These are phyloP conservation scores for Trametes cubensis DNA, from an alignment of 768 basidiomycete genomes.

Conservation along the genomic window DNA sequence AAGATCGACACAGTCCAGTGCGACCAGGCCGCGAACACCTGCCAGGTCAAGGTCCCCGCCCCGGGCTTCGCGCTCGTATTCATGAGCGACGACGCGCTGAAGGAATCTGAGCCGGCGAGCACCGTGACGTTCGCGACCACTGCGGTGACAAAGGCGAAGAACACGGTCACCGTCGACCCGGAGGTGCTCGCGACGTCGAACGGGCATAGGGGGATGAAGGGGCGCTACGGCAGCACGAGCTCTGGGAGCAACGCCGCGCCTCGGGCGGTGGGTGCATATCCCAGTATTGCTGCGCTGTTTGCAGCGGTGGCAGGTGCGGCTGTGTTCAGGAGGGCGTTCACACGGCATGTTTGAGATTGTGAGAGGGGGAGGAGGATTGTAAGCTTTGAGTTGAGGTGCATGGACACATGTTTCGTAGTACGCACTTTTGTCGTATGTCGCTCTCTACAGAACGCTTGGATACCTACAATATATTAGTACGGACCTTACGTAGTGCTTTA, in stretches of 20 bases:
- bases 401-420: background rate
- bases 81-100: constrained; percentile 47
- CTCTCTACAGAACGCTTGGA: background rate
- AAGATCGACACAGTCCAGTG: constrained; percentile 41
- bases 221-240: constrained; percentile 27
- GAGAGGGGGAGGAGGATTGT: background rate
- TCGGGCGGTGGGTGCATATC: constrained; percentile 3
- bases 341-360: constrained; percentile 7
- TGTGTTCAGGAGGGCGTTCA: constrained; percentile 5
- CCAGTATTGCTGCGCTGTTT: constrained; percentile 9
- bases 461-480: background rate
- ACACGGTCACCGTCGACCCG: constrained; percentile 59
- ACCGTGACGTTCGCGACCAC: constrained; percentile 59
- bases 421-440: background rate
- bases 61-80: constrained; percentile 80
- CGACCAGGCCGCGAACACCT: constrained; percentile 48
- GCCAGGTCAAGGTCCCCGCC: constrained; percentile 63
- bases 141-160: constrained; percentile 50
- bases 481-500: background rate
- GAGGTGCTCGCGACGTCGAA: constrained; percentile 63
- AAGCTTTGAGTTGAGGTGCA: background rate
- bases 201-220: constrained; percentile 44
- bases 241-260: constrained; percentile 26
- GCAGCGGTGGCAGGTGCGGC: constrained; percentile 8
- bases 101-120: constrained; percentile 37